Base-by-base conservation (phyloP, 2,329 filamentous ascomycete species). In the Cadophora sp. region DNA sequence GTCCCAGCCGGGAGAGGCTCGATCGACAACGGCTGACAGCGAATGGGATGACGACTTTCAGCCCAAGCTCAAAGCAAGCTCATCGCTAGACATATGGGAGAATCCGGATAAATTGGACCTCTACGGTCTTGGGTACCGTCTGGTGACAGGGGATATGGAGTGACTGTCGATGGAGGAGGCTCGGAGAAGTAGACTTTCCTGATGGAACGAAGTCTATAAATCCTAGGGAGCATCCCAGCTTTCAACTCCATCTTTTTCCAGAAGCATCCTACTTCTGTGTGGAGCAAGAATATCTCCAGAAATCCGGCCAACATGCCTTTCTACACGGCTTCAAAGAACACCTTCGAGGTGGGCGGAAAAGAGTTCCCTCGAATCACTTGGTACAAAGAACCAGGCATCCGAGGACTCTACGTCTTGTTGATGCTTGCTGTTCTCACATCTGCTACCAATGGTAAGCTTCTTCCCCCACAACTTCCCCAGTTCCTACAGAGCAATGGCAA, bases 311-410 rank as follows among this genome's bases (percentile, higher is more conserved):
- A 41, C 11, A 71, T 69, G 70, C 66, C 65, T 63, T 70, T 73
- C 59, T 70, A 73, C 55, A 70, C 70, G 45, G 55, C 70, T 22
- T 68, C 71, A 4, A 75, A 76, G 59, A 11, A 62, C 16, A 75
- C 74, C 27, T 76, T 76, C 56, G 72, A 76, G 70, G 65, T 76
- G 13, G 75, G 69, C 24, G 75, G 75, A 11, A 66, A 68, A 50
- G 72, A 75, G 68, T 76, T 76, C 64, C 72, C 74, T 41, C 72
- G 75, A 20, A 68, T 87, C 62, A 75, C 81, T 71, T 87, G 85
- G 85, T 83, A 73, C 59, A 83, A 80, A 70, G 83, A 87, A 33
- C 82, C 84, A n/a, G 84, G 84, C 53, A 79, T 88, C 72, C 79
- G 85, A 73, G 83, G 83, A 77, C 79, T 87, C 9, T 87, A 87